Evolutionary conservation across 1,139 yeast genomes (phyloP), one percentile per base, ranked within the genome.

Genomic region (Sugiyamaella grinbergsii): DNA sequence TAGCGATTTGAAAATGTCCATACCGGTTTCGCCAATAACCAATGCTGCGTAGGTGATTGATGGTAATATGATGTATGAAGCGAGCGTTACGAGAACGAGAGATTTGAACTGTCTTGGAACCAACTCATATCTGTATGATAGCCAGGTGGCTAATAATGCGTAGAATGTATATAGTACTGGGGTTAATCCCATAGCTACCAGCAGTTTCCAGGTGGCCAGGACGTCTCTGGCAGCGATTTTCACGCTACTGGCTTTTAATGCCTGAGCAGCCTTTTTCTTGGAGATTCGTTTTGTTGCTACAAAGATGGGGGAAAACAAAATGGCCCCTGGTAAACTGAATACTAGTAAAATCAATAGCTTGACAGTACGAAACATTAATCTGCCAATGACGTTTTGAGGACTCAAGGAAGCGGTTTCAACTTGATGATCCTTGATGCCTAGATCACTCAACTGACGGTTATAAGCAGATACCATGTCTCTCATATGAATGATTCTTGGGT

Each of bases 211-310:
- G 1, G 97, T 90, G 1, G 97, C 96, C 53, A 90, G 77, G 23
- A 93, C 97, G 68, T 93, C 98, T 53, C 84, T 83, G 22, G 96
- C 98, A 62, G 82, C 81, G 57, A 93, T 84, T 67, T 93, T 93
- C 29, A 93, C 98, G 1, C 89, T 79, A 0, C 97, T 89, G 5
- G 80, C 83, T n/a, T 90, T 91, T 50, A 93, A 74, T 0, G 98
- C 98, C 54, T 82, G 80, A 51, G 70, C 74, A 28, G 94, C 90
- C 68, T 90, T 90, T 58, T 76, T 74, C 45, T 72, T 75, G 0
- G 97, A 86, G 42, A 88, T 85, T 42, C 71, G 65, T 61, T 85
- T 84, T 11, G 95, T 82, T n/a, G 86, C 77, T 42, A 87, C 70
- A 62, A 91, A 89, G 5, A 93, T 90, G 0, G 98, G 98, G 0